phyloP scores from a whole-genome alignment of 2,329 filamentous ascomycete genomes.

The Thermothelomyces thermophilus region DNA sequence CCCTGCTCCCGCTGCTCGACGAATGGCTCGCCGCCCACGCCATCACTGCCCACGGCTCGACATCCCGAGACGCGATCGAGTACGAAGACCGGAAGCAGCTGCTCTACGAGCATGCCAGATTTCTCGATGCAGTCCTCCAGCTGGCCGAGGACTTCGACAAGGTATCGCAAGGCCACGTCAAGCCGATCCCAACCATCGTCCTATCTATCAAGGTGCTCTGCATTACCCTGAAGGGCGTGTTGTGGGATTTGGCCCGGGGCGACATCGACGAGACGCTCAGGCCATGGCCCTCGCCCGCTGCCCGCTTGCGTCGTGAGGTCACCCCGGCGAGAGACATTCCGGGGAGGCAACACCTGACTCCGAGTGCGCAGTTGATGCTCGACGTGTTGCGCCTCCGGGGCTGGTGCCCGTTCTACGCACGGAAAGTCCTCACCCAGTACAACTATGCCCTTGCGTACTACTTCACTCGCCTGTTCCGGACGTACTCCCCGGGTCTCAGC shows the following conservation, averaged over 20 bases:
- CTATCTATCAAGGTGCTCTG: slow-evolving; percentile 22
- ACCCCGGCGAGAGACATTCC: slow-evolving; percentile 11
- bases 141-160: slow-evolving; percentile 21
- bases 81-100: slow-evolving; percentile 10
- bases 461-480: slow-evolving; percentile 19
- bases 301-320: slow-evolving; percentile 13
- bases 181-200: slow-evolving; percentile 21
- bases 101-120: slow-evolving; percentile 16
- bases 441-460: slow-evolving; percentile 22
- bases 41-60: background rate
- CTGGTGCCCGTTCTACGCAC: slow-evolving; percentile 21
- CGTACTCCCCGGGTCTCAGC: slow-evolving; percentile 12
- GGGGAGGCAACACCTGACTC: slow-evolving; percentile 7
- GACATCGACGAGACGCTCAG: slow-evolving; percentile 10
- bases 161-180: slow-evolving; percentile 20
- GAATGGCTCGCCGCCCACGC: slow-evolving; percentile 17
- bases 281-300: slow-evolving; percentile 14
- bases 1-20: slow-evolving; percentile 15
- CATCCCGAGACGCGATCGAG: background rate
- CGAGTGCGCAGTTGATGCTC: slow-evolving; percentile 20
- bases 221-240: slow-evolving; percentile 14
- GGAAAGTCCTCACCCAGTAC: slow-evolving; percentile 17
- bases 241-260: slow-evolving; percentile 17
- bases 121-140: slow-evolving; percentile 20
- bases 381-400: slow-evolving; percentile 19